Base-by-base conservation (phyloP, 352 stramenopile genomes). In the Phytophthora meadii region DNA sequence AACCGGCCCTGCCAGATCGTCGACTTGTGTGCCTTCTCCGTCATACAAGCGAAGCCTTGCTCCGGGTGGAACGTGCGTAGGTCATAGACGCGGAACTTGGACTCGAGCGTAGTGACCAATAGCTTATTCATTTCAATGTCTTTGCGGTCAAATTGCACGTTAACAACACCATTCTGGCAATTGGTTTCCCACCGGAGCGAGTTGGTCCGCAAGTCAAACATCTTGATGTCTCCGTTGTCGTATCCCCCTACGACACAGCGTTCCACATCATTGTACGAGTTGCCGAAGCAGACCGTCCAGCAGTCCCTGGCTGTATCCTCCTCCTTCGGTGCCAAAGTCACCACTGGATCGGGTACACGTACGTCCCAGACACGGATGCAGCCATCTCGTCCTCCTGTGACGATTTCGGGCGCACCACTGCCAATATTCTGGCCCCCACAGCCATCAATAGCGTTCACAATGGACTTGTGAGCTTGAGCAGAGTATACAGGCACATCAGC, bases 41-140 rank as follows among this genome's bases (percentile, higher is more conserved):
- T 94, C 63, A 98, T 74, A 64, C 84, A 97, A 5, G 94, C 70
- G 63, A 99, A 99, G 4, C 95, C 96, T 45, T 98, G 86, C 36
- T 90, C 88, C 0, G 91, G 79, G 68, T 98, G 93, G 61, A 92
- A 87, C 17, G 95, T 99, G 22, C 95, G 84, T 73, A 99, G 66
- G 61, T 99, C 96, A 68, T 97, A 99, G 10, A 97, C 70, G 5
- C 90, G 79, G 76, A 99, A 99, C 76, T 98, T 98, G 50, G 89
- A 97, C 69, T 99, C 97, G 39, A 99, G 81, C 36, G 96, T 99
- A 22, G 95, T 98, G 22, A 98, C 91, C 5, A 98, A 69, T 25
- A 98, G 69, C 66, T 99, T 99, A 77, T 99, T 99, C 96, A 99
- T 99, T 70, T 98, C 92, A 68, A 99, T 98, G 66, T 99, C 94